These are phyloP conservation scores for Corylus americana DNA, from an alignment of 306 rosid species.

Conservation along the genomic window DNA sequence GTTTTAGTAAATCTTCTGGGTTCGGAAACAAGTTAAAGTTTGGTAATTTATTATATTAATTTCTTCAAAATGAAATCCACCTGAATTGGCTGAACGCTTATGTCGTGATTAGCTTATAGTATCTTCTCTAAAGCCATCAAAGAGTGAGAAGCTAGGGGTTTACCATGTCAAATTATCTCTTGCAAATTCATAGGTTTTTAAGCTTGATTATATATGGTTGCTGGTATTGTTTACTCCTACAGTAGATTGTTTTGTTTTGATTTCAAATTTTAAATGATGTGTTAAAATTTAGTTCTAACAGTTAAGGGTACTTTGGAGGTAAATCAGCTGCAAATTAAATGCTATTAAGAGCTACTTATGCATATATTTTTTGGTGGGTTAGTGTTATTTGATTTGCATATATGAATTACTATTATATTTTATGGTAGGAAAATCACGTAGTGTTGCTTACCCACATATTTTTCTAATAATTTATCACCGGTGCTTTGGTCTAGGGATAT, in stretches of 20 bases:
- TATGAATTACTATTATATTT: not conserved
- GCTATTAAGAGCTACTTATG: not conserved
- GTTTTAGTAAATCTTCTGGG: too few species aligned
- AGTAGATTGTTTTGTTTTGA: not conserved
- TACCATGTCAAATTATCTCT: not conserved
- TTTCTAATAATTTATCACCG: conserved; percentile 3
- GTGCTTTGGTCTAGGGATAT: conserved; percentile 49
- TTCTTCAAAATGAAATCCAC: not conserved
- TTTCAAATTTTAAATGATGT: not conserved
- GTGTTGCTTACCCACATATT: not conserved
- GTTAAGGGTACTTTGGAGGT: too few species aligned
- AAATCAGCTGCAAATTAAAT: not conserved
- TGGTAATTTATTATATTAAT: not conserved
- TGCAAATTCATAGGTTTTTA: not conserved
- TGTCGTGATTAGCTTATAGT: too few species aligned
- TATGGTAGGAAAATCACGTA: not conserved
- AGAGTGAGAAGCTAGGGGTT: not conserved
- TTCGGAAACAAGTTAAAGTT: too few species aligned
- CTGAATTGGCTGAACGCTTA: not conserved
- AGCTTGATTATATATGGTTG: not conserved
- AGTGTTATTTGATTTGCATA: not conserved
- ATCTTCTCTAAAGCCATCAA: not conserved
- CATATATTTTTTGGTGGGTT: not conserved
- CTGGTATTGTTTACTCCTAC: not conserved
- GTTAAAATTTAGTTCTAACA: too few species aligned